Percentiles rank a stretch among this genome's conserved stretches.
phyloP scores from a whole-genome alignment of 768 basidiomycete genomes.

The Boletus patriciae region DNA sequence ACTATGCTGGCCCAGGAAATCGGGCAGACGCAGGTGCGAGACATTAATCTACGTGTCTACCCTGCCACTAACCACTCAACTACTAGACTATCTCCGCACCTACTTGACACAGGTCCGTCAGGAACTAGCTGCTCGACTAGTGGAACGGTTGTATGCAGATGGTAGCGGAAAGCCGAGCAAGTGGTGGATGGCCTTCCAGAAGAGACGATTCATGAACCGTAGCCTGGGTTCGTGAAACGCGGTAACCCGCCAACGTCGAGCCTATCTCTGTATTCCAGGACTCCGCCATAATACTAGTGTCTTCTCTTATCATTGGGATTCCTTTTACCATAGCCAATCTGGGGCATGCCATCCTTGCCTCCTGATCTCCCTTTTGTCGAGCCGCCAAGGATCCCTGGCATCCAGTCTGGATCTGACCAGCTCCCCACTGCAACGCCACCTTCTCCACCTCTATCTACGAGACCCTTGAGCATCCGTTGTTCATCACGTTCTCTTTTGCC shows the following conservation, averaged over 20 bases:
- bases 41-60: neutral
- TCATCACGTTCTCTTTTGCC: slow-evolving; percentile 78
- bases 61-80: slow-evolving; percentile 9
- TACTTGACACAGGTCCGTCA: slow-evolving; percentile 93
- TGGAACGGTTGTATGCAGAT: slow-evolving; percentile 89
- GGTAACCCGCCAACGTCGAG: neutral
- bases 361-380: slow-evolving; percentile 64
- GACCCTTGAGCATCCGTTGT: slow-evolving; percentile 57
- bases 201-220: slow-evolving; percentile 94
- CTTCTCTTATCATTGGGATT: slow-evolving; percentile 86
- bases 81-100: slow-evolving; percentile 83
- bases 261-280: slow-evolving; percentile 16
- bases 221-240: slow-evolving; percentile 63
- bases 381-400: slow-evolving; percentile 75
- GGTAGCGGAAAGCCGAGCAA: slow-evolving; percentile 95
- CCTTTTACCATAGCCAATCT: slow-evolving; percentile 81
- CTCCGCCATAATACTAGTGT: slow-evolving; percentile 27
- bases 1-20: slow-evolving; percentile 79
- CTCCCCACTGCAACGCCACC: slow-evolving; percentile 59
- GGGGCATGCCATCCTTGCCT: slow-evolving; percentile 70
- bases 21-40: slow-evolving; percentile 77
- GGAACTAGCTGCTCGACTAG: slow-evolving; percentile 82
- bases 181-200: slow-evolving; percentile 99
- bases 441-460: slow-evolving; percentile 50
- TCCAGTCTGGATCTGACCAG: slow-evolving; percentile 97